Evolutionary conservation across 2,329 filamentous ascomycete species (phyloP).

Genomic region (Clarireedia paspali): DNA sequence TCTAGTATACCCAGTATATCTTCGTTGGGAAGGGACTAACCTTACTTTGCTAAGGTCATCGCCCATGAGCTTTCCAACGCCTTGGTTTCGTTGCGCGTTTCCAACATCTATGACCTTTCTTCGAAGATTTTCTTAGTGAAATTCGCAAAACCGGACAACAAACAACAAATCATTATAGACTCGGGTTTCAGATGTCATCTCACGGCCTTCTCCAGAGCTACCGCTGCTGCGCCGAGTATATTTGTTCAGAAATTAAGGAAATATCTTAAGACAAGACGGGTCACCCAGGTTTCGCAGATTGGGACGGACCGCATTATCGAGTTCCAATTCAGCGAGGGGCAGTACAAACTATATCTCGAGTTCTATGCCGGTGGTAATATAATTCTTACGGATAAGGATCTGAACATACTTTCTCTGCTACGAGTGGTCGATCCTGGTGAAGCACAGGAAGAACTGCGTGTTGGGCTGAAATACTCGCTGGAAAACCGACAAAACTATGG

Average conservation of each 20-base stretch:
- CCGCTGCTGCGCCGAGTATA: conserved; percentile 71
- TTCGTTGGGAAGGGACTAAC: not conserved
- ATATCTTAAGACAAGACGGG: conserved; percentile 75
- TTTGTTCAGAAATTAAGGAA: conserved; percentile 86
- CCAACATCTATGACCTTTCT: conserved; percentile 94
- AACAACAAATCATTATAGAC: conserved; percentile 86
- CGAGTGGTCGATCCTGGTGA: conserved; percentile 74
- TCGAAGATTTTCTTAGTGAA: conserved; percentile 94
- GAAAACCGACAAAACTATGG: conserved; percentile 77
- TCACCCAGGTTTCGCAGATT: conserved; percentile 75
- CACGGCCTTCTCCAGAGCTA: conserved; percentile 82
- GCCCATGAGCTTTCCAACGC: conserved; percentile 80
- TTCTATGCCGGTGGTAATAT: conserved; percentile 97
- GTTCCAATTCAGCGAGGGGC: conserved; percentile 85
- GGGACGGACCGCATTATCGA: conserved; percentile 92
- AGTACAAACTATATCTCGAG: conserved; percentile 81
- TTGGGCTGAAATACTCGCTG: conserved; percentile 72
- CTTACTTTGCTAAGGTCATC: conserved; percentile 58
- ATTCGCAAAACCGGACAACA: conserved; percentile 81
- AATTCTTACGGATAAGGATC: conserved; percentile 77
- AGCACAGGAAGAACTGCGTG: conserved; percentile 73
- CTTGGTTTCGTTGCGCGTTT: conserved; percentile 71
- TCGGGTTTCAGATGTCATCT: conserved; percentile 94
- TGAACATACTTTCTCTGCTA: conserved; percentile 74
- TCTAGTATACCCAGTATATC: not conserved